Conservation (phyloP, 129 eudicot genomes). For the Ambrosia trifida region DNA sequence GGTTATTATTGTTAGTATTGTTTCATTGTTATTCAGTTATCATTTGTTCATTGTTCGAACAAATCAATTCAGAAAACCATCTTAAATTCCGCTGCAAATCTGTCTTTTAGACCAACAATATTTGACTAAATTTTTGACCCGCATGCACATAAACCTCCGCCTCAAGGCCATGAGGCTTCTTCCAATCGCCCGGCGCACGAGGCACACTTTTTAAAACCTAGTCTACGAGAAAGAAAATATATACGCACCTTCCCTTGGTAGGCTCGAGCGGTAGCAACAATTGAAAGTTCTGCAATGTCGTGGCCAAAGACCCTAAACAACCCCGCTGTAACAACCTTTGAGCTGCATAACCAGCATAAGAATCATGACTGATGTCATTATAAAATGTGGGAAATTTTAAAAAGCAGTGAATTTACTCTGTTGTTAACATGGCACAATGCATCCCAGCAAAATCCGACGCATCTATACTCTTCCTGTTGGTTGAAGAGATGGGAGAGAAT, state of each 20-base stretch:
- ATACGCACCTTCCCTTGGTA: slow-evolving; percentile 59
- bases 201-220: too few relatives aligned
- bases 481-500: not conserved
- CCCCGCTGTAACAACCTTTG: slow-evolving; percentile 76
- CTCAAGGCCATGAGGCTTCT: too few relatives aligned
- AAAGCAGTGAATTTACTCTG: slow-evolving; percentile 47
- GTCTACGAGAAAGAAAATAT: not conserved
- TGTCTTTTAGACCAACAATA: too few relatives aligned
- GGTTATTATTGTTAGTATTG: too few relatives aligned
- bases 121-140: too few relatives aligned
- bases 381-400: not conserved
- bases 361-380: not conserved
- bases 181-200: too few relatives aligned
- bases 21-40: too few relatives aligned
- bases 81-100: too few relatives aligned
- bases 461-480: slow-evolving; percentile 52
- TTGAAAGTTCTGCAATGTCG: slow-evolving; percentile 73
- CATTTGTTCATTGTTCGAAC: too few relatives aligned
- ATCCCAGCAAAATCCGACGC: slow-evolving; percentile 74
- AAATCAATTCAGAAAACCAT: too few relatives aligned
- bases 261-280: slow-evolving; percentile 70
- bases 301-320: slow-evolving; percentile 71
- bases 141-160: too few relatives aligned
- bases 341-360: slow-evolving; percentile 48
- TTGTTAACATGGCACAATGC: slow-evolving; percentile 71